Percentiles rank a stretch among this genome's conserved stretches.
phyloP scores from a whole-genome alignment of 2,329 filamentous ascomycete genomes.

The Beauveria brongniartii region DNA sequence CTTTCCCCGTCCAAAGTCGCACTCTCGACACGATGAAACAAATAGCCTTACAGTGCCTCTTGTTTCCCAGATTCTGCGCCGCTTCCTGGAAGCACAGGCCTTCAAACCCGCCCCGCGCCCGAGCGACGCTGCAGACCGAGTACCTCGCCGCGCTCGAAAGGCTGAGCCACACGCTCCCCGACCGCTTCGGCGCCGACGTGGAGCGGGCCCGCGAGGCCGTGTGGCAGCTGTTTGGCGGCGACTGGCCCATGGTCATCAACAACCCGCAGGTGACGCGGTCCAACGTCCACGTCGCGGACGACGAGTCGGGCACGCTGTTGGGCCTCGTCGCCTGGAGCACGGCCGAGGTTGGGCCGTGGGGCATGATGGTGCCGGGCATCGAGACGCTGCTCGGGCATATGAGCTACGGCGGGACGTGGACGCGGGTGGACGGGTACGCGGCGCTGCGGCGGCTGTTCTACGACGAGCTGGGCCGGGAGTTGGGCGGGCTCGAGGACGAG shows the following conservation, averaged over 20 bases:
- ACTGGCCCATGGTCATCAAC: neutral
- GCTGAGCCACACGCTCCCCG: neutral
- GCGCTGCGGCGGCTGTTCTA: neutral
- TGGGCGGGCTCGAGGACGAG: neutral
- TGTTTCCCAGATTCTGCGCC: neutral
- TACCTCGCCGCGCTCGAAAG: neutral
- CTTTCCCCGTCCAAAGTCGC: neutral
- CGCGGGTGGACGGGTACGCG: neutral
- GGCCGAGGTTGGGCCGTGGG: neutral
- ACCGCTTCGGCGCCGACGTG: neutral
- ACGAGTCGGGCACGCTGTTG: neutral
- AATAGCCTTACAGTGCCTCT: neutral
- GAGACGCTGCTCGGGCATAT: neutral
- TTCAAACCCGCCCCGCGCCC: neutral
- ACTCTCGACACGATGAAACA: neutral
- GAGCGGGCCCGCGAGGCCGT: neutral
- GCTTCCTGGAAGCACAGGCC: neutral
- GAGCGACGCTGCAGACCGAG: neutral
- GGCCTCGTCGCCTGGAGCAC: neutral
- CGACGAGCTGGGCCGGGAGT: neutral
- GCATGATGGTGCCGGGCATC: neutral
- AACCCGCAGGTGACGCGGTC: neutral
- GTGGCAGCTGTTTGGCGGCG: neutral
- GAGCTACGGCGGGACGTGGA: neutral
- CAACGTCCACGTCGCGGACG: neutral